These are phyloP conservation scores for Candida tammaniensis DNA, from an alignment of 805 yeast genomes.

Conservation along the genomic window DNA sequence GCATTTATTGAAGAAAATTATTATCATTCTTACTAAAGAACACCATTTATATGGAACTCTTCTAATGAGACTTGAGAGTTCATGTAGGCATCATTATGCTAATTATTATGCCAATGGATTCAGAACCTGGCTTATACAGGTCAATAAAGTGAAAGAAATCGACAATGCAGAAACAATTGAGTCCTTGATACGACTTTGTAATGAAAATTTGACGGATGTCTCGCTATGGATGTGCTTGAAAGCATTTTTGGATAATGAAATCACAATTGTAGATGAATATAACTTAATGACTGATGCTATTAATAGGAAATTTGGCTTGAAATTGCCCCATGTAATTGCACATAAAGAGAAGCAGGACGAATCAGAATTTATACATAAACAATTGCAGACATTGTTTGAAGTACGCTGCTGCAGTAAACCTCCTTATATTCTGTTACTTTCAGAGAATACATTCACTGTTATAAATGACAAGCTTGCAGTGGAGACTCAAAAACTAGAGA, in stretches of 20 bases:
- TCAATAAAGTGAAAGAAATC: constrained; percentile 7
- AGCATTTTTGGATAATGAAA: neutral
- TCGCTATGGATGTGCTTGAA: constrained; percentile 23
- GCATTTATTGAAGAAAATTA: constrained; percentile 28
- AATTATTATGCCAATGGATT: constrained; percentile 37
- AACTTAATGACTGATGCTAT: constrained; percentile 6
- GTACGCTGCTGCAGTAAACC: constrained; percentile 12
- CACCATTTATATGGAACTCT: neutral
- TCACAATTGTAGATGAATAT: constrained; percentile 10
- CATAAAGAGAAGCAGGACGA: neutral
- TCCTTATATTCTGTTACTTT: constrained; percentile 12
- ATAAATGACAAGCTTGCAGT: neutral
- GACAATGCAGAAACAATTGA: constrained; percentile 2
- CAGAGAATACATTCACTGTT: neutral
- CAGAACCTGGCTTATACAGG: constrained; percentile 26
- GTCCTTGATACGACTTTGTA: constrained; percentile 12
- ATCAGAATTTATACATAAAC: neutral
- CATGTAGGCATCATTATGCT: constrained; percentile 35
- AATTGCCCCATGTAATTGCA: neutral
- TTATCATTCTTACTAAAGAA: constrained; percentile 2
- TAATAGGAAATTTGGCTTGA: neutral
- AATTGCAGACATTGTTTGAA: constrained; percentile 12
- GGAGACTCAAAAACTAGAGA: neutral
- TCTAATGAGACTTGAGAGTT: constrained; percentile 8
- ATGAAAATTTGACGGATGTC: constrained; percentile 17